Percentiles rank a stretch among this genome's conserved stretches.
phyloP scores from a whole-genome alignment of 139 green algal species.

The Asterochloris sp. region DNA sequence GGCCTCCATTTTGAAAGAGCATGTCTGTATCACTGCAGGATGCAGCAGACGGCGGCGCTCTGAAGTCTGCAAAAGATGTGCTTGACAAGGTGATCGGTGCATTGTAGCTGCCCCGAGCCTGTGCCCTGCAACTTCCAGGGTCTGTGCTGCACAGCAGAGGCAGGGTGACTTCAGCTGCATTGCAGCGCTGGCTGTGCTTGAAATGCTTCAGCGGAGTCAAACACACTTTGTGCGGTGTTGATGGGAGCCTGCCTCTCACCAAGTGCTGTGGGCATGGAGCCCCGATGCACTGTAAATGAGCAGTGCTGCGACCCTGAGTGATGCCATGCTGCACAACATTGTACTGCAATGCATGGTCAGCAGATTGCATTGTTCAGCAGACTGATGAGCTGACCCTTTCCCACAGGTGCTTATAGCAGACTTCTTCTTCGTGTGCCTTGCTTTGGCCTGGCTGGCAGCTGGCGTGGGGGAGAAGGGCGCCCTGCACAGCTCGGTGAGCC shows the following conservation, averaged over 20 bases:
- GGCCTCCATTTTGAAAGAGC: background rate
- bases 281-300: background rate
- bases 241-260: background rate
- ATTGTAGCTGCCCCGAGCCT: background rate
- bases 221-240: background rate
- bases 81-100: constrained; percentile 41
- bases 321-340: background rate
- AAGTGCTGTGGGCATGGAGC: background rate
- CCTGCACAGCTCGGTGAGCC: constrained; percentile 32
- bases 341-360: background rate
- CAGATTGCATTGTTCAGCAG: background rate
- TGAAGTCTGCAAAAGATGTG: constrained; percentile 27
- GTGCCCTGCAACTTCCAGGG: background rate
- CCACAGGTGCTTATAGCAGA: constrained; percentile 80
- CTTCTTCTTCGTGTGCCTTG: constrained; percentile 81
- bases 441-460: constrained; percentile 64
- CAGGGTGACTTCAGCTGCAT: background rate
- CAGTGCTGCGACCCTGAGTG: background rate
- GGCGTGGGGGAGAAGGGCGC: constrained; percentile 45
- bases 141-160: background rate
- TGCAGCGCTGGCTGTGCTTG: background rate
- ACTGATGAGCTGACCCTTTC: background rate
- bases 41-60: background rate
- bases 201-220: background rate
- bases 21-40: background rate